Evolutionary conservation across 179 eudicot genomes (phyloP).

Genomic region (Drosera spatulata): DNA sequence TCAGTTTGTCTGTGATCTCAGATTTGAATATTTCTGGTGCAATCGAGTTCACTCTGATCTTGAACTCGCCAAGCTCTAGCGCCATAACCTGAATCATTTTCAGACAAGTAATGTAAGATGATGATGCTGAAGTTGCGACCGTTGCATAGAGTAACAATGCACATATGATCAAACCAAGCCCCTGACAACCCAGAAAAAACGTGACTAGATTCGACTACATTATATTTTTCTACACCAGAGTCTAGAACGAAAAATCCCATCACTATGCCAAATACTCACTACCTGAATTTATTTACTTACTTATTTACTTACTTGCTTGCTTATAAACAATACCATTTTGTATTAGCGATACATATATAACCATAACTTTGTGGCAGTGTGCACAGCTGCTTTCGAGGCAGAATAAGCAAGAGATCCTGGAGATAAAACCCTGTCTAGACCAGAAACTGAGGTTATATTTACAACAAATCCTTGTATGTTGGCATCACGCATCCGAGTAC

Average conservation of each 20-base stretch:
- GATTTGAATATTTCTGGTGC: conserved; percentile 43
- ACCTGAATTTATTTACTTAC: too few species aligned
- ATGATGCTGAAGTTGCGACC: too few species aligned
- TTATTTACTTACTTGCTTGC: too few species aligned
- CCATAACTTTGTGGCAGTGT: conserved; percentile 48
- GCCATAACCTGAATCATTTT: conserved; percentile 47
- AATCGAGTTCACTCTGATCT: conserved; percentile 52
- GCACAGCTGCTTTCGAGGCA: conserved; percentile 44
- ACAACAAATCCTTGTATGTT: conserved; percentile 51
- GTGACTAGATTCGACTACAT: too few species aligned
- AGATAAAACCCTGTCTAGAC: conserved; percentile 36
- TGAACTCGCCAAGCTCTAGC: conserved; percentile 42
- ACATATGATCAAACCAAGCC: too few species aligned
- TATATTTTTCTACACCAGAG: too few species aligned
- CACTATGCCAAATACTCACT: too few species aligned
- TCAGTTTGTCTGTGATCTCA: conserved; percentile 2
- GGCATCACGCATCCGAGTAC: conserved; percentile 44
- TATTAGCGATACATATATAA: background rate
- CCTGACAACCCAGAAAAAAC: too few species aligned
- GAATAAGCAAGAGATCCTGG: conserved; percentile 50
- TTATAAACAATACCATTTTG: too few species aligned
- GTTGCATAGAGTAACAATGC: too few species aligned
- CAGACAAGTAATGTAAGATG: too few species aligned
- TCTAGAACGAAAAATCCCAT: too few species aligned
- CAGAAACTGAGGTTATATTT: conserved; percentile 58